Evolutionary conservation across 129 eudicot genomes (phyloP).

Genomic region (Helianthus annuus): HanXRQr2.0-SUNRISE NC_035439.2:87235849-87236348

Average conservation of each 20-base stretch:
- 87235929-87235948: constrained; percentile 86
- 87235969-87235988: constrained; percentile 64
- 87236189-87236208: too few relatives aligned
- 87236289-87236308: too few relatives aligned
- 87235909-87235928: constrained; percentile 80
- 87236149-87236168: constrained; percentile 66
- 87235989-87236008: constrained; percentile 57
- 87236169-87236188: too few relatives aligned
- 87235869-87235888: constrained; percentile 58
- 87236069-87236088: too few relatives aligned
- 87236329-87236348: too few relatives aligned
- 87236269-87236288: too few relatives aligned
- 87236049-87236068: constrained; percentile 32
- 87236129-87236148: constrained; percentile 9
- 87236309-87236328: too few relatives aligned
- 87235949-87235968: constrained; percentile 81
- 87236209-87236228: too few relatives aligned
- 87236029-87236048: constrained; percentile 81
- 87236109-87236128: too few relatives aligned
- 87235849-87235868: constrained; percentile 78
- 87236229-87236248: too few relatives aligned
- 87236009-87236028: constrained; percentile 71
- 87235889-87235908: constrained; percentile 68
- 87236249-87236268: too few relatives aligned
- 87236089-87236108: too few relatives aligned